Evolutionary conservation across 2,329 filamentous ascomycete species (phyloP), one percentile per base, ranked within the genome.

Genomic region (Fusarium miscanthi): DNA sequence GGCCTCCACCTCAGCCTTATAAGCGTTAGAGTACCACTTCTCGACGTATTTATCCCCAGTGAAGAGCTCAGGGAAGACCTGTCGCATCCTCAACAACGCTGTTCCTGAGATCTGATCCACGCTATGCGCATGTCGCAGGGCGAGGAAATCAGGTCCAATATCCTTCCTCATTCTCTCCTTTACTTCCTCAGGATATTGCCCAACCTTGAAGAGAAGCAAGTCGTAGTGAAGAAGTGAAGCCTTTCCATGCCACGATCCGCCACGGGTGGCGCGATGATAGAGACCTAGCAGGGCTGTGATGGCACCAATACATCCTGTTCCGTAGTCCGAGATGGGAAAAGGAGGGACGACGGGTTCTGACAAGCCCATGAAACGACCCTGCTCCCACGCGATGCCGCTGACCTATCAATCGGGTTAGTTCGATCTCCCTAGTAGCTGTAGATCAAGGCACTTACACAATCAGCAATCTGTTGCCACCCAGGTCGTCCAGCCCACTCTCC

Each of bases 391-490:
- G 6, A 89, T 81, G 8, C 88, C 88, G 13, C 87, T 81, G 17
- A 81, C 90, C 87, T 79, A 86, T 59, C 17, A 6, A 3, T 10
- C 17, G 6, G 30, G 54, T 56, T 51, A 59, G 48, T n/a, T 23
- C 11, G 13, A 13, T 7, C 6, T 30, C 23, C 2, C 10, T 17
- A 6, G 14, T 21, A 33, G 3, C 3, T 17, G 5, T 3, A 53
- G 16, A 4, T 10, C 12, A 9, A 16, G 31, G 23, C 12, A 75
- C 80, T 69, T 74, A 84, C 90, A 49, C 81, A 91, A 77, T 93
- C 91, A 21, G 90, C 90, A 72, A 92, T 92, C 74, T 92, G 90
- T 76, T 92, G 91, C 91, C 91, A 93, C 11, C 91, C 91, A 9
- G 90, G 87, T 7, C 91, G 85, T 12, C 82, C 80, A 2, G 88